Percentiles rank a stretch among this genome's conserved stretches.
phyloP scores from a whole-genome alignment of 1,284 basidiomycete genomes.

The Cerioporus squamosus region DNA sequence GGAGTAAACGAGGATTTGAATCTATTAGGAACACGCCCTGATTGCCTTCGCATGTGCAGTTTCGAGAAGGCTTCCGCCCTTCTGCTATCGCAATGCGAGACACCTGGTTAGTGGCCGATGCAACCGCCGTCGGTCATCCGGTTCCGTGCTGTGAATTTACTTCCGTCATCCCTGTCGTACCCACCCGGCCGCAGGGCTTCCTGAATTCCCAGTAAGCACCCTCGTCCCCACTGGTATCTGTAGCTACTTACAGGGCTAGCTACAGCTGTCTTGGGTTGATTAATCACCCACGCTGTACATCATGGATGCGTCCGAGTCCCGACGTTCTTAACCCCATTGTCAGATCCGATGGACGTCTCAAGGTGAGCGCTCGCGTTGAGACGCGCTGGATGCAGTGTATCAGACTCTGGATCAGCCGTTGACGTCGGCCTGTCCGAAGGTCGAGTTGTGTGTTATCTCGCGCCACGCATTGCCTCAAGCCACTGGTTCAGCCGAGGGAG shows the following conservation, averaged over 20 bases:
- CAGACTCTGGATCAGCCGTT: background rate
- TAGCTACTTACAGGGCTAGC: background rate
- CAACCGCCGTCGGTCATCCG: conserved; percentile 6
- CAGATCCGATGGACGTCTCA: background rate
- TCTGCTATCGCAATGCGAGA: background rate
- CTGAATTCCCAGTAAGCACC: background rate
- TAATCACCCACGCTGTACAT: conserved; percentile 11
- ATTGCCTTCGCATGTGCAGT: no score
- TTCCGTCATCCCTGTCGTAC: background rate
- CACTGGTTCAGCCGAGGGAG: no score
- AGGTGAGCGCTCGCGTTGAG: no score
- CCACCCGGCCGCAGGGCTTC: background rate
- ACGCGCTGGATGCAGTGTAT: background rate
- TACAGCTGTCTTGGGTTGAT: conserved; percentile 6
- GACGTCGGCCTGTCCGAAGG: background rate
- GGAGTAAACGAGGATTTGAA: no score
- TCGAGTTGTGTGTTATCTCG: background rate
- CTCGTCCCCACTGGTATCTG: no score
- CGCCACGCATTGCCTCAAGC: background rate
- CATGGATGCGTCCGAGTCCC: conserved; percentile 13
- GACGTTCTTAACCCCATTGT: no score
- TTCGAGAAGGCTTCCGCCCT: background rate
- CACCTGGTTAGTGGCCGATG: no score
- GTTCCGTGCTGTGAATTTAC: conserved; percentile 7
- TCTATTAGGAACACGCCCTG: no score